Conservation (phyloP, 768 basidiomycete species). For the Phlebiopsis flavidoalba region DNA sequence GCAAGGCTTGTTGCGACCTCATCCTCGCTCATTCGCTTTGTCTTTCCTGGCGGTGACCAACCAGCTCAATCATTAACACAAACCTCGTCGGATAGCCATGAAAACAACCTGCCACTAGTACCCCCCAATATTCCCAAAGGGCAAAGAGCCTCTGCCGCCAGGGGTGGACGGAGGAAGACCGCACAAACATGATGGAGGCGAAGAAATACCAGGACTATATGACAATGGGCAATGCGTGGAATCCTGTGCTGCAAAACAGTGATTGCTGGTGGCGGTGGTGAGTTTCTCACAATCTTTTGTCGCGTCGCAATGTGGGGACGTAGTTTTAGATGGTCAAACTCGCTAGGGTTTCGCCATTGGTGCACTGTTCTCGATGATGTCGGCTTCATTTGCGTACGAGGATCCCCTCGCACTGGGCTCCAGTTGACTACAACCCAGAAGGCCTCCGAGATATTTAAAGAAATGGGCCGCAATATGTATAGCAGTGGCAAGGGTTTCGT, state of each 20-base stretch:
- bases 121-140: conserved; percentile 80
- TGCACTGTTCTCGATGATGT: conserved; percentile 96
- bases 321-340: conserved; percentile 14
- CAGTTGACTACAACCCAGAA: conserved; percentile 69
- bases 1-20: neutral
- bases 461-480: conserved; percentile 95
- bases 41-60: neutral
- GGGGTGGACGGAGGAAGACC: conserved; percentile 80
- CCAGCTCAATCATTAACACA: neutral
- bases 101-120: conserved; percentile 32
- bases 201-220: conserved; percentile 78
- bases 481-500: conserved; percentile 86
- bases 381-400: conserved; percentile 90
- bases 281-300: conserved; percentile 19
- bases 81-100: neutral
- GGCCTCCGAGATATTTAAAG: conserved; percentile 79
- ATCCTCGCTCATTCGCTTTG: neutral
- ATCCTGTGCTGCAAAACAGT: conserved; percentile 77
- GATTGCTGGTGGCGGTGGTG: conserved; percentile 80
- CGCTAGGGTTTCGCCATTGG: conserved; percentile 89
- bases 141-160: conserved; percentile 83
- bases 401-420: conserved; percentile 78
- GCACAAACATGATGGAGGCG: conserved; percentile 55
- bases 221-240: conserved; percentile 70
- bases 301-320: conserved; percentile 6